phyloP scores from a whole-genome alignment of 169 alveolate genomes.

The Plasmodium inui region DNA sequence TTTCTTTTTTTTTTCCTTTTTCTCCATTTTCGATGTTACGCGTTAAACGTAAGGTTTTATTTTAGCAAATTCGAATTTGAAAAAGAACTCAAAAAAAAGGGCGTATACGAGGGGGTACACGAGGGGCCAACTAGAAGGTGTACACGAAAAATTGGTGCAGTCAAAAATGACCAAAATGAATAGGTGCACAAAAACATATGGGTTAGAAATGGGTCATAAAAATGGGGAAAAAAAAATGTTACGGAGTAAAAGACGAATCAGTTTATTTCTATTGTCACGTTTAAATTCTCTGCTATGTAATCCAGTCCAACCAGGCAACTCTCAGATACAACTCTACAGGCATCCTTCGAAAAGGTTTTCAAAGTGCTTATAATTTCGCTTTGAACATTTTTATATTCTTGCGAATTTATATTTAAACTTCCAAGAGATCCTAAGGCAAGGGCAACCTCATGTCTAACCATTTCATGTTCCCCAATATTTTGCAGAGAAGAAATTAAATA shows the following conservation, averaged over 20 bases:
- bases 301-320: slow-evolving; percentile 84
- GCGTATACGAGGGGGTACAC: neutral
- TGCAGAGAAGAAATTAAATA: slow-evolving; percentile 82
- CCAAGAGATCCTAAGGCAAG: slow-evolving; percentile 93
- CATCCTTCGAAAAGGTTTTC: slow-evolving; percentile 70
- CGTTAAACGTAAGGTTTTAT: neutral
- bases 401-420: slow-evolving; percentile 78
- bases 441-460: slow-evolving; percentile 95
- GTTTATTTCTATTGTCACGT: slow-evolving; percentile 46
- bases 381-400: slow-evolving; percentile 67
- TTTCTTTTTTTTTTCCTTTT: neutral
- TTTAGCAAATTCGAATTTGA: slow-evolving; percentile 6
- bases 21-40: neutral
- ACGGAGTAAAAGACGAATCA: neutral
- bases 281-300: slow-evolving; percentile 80
- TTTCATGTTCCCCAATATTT: slow-evolving; percentile 87
- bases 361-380: slow-evolving; percentile 67
- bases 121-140: neutral
- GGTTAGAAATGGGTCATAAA: neutral
- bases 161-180: neutral
- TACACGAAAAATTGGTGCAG: neutral
- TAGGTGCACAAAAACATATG: neutral
- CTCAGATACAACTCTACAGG: slow-evolving; percentile 79
- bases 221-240: neutral
- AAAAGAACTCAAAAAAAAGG: neutral